A percentile compares a stretch with the other conserved stretches of the same genome.
Evolutionary conservation across 140 eudicot genomes (phyloP).

Genomic region (Artemisia princeps): DNA sequence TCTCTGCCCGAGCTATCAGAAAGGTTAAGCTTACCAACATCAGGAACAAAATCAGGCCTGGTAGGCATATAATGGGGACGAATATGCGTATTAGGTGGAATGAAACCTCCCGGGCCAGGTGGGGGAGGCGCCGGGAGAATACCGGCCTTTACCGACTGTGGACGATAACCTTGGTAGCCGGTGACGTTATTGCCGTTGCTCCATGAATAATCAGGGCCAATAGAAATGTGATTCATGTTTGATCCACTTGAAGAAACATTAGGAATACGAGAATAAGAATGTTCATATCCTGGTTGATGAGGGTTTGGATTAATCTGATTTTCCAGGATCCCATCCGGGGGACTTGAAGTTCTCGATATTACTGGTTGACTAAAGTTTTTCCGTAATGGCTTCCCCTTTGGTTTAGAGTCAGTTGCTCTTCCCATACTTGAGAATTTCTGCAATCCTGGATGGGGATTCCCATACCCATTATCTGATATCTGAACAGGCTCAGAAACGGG

Average conservation of each 20-base stretch:
- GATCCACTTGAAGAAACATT: slow-evolving; percentile 36
- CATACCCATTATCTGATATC: slow-evolving; percentile 39
- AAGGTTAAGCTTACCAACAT: slow-evolving; percentile 40
- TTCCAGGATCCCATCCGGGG: slow-evolving; percentile 34
- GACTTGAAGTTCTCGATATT: slow-evolving; percentile 38
- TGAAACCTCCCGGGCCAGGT: slow-evolving; percentile 36
- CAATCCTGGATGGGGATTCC: slow-evolving; percentile 34
- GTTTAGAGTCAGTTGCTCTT: slow-evolving; percentile 45
- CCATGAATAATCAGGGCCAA: slow-evolving; percentile 37
- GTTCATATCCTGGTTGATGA: slow-evolving; percentile 44
- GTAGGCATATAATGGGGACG: slow-evolving; percentile 41
- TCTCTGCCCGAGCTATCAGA: slow-evolving; percentile 36
- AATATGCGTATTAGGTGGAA: slow-evolving; percentile 36
- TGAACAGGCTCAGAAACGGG: slow-evolving; percentile 44
- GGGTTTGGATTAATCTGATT: slow-evolving; percentile 41
- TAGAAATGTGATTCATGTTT: slow-evolving; percentile 32
- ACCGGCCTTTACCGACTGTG: slow-evolving; percentile 39
- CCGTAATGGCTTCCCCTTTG: slow-evolving; percentile 48
- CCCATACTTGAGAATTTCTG: slow-evolving; percentile 49
- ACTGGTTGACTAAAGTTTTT: slow-evolving; percentile 53
- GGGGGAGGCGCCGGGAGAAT: slow-evolving; percentile 32
- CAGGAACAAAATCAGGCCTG: slow-evolving; percentile 44
- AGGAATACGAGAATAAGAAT: slow-evolving; percentile 32
- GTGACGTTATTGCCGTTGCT: slow-evolving; percentile 27
- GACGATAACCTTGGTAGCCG: slow-evolving; percentile 36